Evolutionary conservation across 768 basidiomycete genomes (phyloP), one percentile per base, ranked within the genome.

Genomic region (Royoungia palumana): DNA sequence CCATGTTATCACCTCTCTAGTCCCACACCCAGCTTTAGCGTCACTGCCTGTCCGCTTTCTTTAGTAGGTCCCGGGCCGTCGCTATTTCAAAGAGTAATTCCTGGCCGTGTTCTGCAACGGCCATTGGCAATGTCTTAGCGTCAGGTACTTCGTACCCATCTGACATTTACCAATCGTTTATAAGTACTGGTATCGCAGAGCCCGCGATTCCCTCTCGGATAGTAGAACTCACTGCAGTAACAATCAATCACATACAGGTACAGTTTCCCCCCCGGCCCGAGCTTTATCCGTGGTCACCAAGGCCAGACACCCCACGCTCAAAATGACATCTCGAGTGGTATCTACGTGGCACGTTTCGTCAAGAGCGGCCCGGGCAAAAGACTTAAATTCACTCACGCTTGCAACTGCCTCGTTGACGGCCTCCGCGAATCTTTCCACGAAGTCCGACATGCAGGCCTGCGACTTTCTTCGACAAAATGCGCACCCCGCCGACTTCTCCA

Each of bases 281-380:
- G 40, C 44, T 13, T 3, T 32, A 32, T 16, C 14, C 17, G 17
- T 20, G 27, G 39, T 28, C 25, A 19, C 22, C 41, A 34, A 28
- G 6, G 24, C 14, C 10, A 28, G 2, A n/a, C 35, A 42, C 17
- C n/a, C 38, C 42, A 37, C 12, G 41, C 16, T 37, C 34, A 57
- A 16, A 62, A 50, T 17, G 46, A 27, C 47, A 63, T 61, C 2
- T 22, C 52, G 20, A 63, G 55, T 34, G 61, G 58, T 44, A 62
- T 41, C 61, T 62, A 42, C 20, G 17, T 16, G 16, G 24, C 38
- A 32, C n/a, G 9, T 19, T 44, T 19, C 9, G 39, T 49, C 38
- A 41, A 17, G 25, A 35, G 20, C 10, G n/a, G 27, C 36, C n/a
- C n/a, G n/a, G 30, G 11, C 25, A 32, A 19, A 10, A 38, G 39